Conservation (phyloP, 2,329 filamentous ascomycete species). For the Colletotrichum sp. region DNA sequence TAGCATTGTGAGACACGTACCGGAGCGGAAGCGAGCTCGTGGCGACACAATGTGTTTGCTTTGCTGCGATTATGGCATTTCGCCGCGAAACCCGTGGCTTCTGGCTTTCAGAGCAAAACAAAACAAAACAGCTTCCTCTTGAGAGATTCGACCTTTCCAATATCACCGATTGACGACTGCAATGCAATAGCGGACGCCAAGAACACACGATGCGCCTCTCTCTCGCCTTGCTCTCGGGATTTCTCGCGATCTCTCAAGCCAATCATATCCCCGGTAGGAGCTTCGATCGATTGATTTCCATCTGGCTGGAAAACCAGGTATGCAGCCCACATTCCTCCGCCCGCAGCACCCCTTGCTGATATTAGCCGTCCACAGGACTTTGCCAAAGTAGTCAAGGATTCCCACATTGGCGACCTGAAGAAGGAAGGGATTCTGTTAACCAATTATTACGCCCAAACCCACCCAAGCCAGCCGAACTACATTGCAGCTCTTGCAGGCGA, state of each 20-base stretch:
- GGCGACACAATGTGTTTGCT: not conserved
- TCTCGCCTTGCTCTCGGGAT: not conserved
- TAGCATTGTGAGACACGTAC: slow-evolving; percentile 11
- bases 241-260: slow-evolving; percentile 2
- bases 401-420: slow-evolving; percentile 43
- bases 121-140: not conserved
- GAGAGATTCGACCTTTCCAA: not conserved
- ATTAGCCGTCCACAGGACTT: slow-evolving; percentile 42
- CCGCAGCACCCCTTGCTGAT: slow-evolving; percentile 9
- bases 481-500: slow-evolving; percentile 50
- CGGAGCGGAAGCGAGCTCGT: not conserved
- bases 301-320: slow-evolving; percentile 51
- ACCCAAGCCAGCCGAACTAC: slow-evolving; percentile 52
- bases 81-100: not conserved
- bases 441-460: slow-evolving; percentile 50
- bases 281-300: slow-evolving; percentile 48
- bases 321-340: slow-evolving; percentile 8
- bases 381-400: slow-evolving; percentile 41
- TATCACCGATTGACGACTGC: not conserved
- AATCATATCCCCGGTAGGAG: slow-evolving; percentile 34
- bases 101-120: not conserved
- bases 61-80: not conserved
- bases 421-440: slow-evolving; percentile 48
- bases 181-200: not conserved
- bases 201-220: not conserved